Base-by-base conservation (phyloP, 2,329 filamentous ascomycete species). In the Alternaria panax region DNA sequence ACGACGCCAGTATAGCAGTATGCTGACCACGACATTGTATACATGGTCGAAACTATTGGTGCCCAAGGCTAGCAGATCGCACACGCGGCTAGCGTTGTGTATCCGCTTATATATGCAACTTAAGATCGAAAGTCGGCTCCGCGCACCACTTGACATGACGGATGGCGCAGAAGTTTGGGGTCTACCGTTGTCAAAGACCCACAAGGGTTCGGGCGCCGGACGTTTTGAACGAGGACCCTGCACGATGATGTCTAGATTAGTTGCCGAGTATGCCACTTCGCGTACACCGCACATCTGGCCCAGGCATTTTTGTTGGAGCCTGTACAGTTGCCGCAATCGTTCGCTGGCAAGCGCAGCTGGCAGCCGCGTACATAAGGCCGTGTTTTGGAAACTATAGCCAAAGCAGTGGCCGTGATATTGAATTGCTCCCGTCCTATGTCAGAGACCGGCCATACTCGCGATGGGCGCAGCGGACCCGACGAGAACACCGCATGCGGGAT, bases 11-110 rank as follows among this genome's bases (percentile, higher is more conserved):
- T 46, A 42, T 27, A 30, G 41, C 16, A 20, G 30, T 43, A 30
- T 34, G n/a, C 22, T 30, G n/a, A 41, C 25, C 51, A 57, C 56
- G 51, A 55, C 36, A 36, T 43, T 47, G 40, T 38, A 50, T 30
- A 59, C 40, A 62, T 58, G 59, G 65, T 52, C 32, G 54, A 22
- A n/a, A 46, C 12, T 50, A 62, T 52, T 36, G 56, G 51, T 57
- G 53, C 42, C 57, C 54, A 54, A 57, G 47, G 52, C 54, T 58
- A 50, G 48, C 24, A 55, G 7, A 5, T 27, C 57, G 60, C 51
- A 62, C 60, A 62, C 60, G 65, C 65, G 65, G 67, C 65, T 68
- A 66, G 62, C 50, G 53, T 42, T 53, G 45, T 57, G 61, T 64
- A 53, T 38, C 47, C 48, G 52, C 60, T 57, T 46, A 25, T 25